Base-by-base conservation (phyloP, 2,329 filamentous ascomycete genomes). In the Cladosporium sphaerospermum region DNA sequence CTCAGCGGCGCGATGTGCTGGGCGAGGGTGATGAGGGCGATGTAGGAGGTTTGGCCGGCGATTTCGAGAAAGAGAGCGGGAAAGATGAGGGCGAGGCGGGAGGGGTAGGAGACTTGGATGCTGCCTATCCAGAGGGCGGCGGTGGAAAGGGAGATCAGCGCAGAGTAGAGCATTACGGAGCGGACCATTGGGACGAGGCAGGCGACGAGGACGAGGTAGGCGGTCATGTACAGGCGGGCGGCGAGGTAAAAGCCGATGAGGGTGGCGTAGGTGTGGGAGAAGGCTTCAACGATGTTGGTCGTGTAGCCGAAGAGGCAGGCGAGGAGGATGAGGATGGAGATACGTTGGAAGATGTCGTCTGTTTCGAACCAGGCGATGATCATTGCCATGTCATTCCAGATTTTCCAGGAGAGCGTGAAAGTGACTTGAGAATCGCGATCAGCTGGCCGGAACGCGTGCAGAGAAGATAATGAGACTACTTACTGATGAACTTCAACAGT, bases 331-430 rank as follows among this genome's bases (percentile, higher is more conserved):
- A 85, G 67, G 13, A 85, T 75, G n/a, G 75, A 76, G 28, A 82
- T 56, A 16, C 82, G 71, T 55, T 82, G 79, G 10, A 81, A 62
- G 34, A 85, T 75, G 58, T 85, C 82, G 57, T 83, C 79, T 16
- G 65, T 77, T 58, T 84, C 79, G 60, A 85, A 84, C 81, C 81
- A 83, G 54, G 74, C 77, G 8, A 39, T 39, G 10, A 39, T 39
- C 8, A 39, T 39, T 9, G 36, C 36, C 36, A 39, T 39, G 36
- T 39, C 36, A 45, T 72, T 74, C 82, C 82, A 85, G 56, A 85
- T 79, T 61, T 83, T 84, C 75, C 78, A 83, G 31, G 77, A 77
- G 69, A 85, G 76, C 56, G 79, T 77, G 61, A 85, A 85, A 0
- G 79, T 82, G 54, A 66, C 50, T 53, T 23, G 40, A 11, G 5